Evolutionary conservation across 2,329 filamentous ascomycete genomes (phyloP).

Genomic region (Cercospora beticola): DNA sequence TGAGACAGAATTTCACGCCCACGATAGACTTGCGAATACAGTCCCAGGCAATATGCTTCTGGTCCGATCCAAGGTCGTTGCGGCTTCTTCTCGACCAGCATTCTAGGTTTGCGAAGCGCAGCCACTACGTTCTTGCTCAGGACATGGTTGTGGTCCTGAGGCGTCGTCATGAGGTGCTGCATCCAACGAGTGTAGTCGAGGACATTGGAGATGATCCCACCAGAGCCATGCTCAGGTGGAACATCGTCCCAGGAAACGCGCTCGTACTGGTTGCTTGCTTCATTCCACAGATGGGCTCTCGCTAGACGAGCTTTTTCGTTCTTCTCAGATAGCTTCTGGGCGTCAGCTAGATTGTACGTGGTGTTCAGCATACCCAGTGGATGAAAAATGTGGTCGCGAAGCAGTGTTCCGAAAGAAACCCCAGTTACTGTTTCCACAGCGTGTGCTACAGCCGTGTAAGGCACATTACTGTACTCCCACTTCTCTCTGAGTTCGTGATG

Average conservation of each 20-base stretch:
- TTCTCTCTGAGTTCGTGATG: slow-evolving; percentile 43
- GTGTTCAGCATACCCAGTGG: slow-evolving; percentile 46
- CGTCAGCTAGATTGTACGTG: slow-evolving; percentile 40
- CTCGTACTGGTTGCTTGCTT: slow-evolving; percentile 13
- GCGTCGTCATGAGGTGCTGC: slow-evolving; percentile 47
- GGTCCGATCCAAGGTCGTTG: slow-evolving; percentile 33
- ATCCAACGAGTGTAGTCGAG: slow-evolving; percentile 56
- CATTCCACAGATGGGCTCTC: slow-evolving; percentile 29
- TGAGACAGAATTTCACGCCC: slow-evolving; percentile 48
- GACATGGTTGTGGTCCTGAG: slow-evolving; percentile 10
- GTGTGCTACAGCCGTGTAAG: slow-evolving; percentile 53
- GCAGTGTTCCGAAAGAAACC: slow-evolving; percentile 35
- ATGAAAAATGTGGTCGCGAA: slow-evolving; percentile 40
- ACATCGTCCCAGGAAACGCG: slow-evolving; percentile 15
- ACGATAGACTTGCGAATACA: slow-evolving; percentile 43
- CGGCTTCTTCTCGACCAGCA: slow-evolving; percentile 3
- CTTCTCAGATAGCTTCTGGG: slow-evolving; percentile 23
- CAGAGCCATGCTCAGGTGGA: slow-evolving; percentile 27
- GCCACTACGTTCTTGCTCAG: slow-evolving; percentile 14
- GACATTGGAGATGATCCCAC: slow-evolving; percentile 46
- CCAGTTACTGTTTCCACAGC: slow-evolving; percentile 47
- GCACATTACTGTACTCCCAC: slow-evolving; percentile 55
- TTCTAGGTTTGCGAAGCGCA: slow-evolving; percentile 18
- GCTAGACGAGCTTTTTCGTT: slow-evolving; percentile 18
- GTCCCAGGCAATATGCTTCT: slow-evolving; percentile 46